phyloP scores from a whole-genome alignment of 257 asterid species.

The Penstemon davidsonii region DNA sequence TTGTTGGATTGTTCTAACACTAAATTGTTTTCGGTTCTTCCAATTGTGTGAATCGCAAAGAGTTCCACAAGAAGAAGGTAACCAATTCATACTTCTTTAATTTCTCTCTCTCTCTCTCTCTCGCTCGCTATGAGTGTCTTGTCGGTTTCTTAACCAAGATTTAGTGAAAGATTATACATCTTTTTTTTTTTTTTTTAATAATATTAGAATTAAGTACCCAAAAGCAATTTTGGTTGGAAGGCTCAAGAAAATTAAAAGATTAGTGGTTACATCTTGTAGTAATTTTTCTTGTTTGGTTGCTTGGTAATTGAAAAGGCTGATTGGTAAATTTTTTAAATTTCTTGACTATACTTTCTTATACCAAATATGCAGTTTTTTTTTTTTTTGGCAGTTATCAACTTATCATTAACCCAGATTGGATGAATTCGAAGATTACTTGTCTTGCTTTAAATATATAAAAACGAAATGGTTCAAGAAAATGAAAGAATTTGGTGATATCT shows the following conservation, averaged over 20 bases:
- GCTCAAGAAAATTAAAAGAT: background rate
- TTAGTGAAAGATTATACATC: too few species aligned
- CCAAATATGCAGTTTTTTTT: too few species aligned
- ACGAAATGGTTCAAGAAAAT: background rate
- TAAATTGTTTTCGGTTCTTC: conserved; percentile 27
- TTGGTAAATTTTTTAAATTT: too few species aligned
- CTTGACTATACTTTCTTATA: too few species aligned
- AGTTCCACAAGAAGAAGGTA: conserved; percentile 57
- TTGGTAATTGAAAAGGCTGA: background rate
- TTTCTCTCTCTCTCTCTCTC: background rate
- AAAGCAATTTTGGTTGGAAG: too few species aligned
- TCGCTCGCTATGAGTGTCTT: background rate
- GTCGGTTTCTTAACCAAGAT: background rate
- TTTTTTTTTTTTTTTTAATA: too few species aligned
- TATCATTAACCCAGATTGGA: conserved; percentile 5
- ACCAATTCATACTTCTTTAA: conserved; percentile 14
- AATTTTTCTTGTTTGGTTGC: background rate
- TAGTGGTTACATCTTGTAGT: background rate
- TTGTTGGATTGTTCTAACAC: conserved; percentile 33
- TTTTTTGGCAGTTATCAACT: too few species aligned
- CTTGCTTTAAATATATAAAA: background rate
- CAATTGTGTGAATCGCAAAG: conserved; percentile 45
- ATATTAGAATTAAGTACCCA: too few species aligned
- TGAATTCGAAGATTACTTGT: background rate
- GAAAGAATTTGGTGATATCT: background rate